Conservation (phyloP, 2,329 filamentous ascomycete species). For the Emydomyces testavorans region DNA sequence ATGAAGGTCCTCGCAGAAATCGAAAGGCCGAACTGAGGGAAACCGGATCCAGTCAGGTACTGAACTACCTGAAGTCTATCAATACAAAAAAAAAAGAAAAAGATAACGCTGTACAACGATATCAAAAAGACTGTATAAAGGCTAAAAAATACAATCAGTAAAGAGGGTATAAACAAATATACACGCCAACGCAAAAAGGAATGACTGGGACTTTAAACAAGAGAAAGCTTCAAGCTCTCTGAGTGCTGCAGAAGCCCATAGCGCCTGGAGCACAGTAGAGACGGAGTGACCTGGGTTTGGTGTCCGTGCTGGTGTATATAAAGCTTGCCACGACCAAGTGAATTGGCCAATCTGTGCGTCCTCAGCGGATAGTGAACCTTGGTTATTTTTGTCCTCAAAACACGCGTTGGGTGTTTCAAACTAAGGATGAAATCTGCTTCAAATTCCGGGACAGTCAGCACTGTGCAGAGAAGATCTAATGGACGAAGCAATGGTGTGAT, state of each 20-base stretch:
- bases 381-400: slow-evolving; percentile 10
- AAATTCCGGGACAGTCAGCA: neutral
- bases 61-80: no score
- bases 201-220: neutral
- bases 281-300: neutral
- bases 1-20: neutral
- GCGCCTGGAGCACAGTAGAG: neutral
- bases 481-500: neutral
- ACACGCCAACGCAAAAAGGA: neutral
- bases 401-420: slow-evolving; percentile 7
- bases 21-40: neutral
- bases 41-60: neutral
- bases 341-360: no score
- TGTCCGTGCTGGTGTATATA: neutral
- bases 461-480: neutral
- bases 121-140: neutral
- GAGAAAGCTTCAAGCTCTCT: slow-evolving; percentile 1
- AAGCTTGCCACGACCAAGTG: no score
- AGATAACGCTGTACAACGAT: slow-evolving; percentile 3
- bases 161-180: neutral
- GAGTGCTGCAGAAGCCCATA: neutral
- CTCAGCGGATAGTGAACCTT: neutral
- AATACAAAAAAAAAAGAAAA: neutral
- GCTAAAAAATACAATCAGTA: neutral
- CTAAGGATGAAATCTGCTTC: slow-evolving; percentile 8